A percentile compares a stretch with the other conserved stretches of the same genome.
Conservation (phyloP, 495 filamentous ascomycete species). For the Cairneyella variabilis region DNA sequence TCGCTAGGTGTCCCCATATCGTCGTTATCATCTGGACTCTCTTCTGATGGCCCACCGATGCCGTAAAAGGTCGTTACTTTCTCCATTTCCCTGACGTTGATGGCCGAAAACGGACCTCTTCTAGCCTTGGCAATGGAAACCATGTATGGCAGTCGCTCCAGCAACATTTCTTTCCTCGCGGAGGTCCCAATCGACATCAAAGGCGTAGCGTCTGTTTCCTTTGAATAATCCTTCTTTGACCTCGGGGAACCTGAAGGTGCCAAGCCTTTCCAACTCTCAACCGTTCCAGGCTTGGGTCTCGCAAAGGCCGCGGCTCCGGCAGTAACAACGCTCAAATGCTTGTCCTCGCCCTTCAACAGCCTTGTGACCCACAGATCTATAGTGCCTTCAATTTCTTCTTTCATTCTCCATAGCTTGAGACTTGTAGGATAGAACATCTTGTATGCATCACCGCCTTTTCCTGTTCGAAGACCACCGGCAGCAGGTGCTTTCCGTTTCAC, state of each 20-base stretch:
- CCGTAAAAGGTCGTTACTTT: slow-evolving; percentile 65
- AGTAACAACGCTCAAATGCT: slow-evolving; percentile 26
- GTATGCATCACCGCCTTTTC: slow-evolving; percentile 52
- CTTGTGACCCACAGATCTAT: slow-evolving; percentile 64
- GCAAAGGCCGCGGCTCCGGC: slow-evolving; percentile 41
- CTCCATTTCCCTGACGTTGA: slow-evolving; percentile 51
- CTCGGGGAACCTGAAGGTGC: slow-evolving; percentile 18
- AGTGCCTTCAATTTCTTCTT: slow-evolving; percentile 71
- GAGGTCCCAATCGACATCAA: slow-evolving; percentile 52
- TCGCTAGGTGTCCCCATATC: slow-evolving; percentile 35
- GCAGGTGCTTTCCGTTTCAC: slow-evolving; percentile 61
- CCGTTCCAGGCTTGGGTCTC: slow-evolving; percentile 27
- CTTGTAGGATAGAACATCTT: slow-evolving; percentile 87
- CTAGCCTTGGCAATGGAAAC: slow-evolving; percentile 52
- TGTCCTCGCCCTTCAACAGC: slow-evolving; percentile 45
- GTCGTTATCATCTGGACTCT: slow-evolving; percentile 43
- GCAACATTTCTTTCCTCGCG: slow-evolving; percentile 67
- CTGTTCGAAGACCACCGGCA: slow-evolving; percentile 29
- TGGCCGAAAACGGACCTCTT: slow-evolving; percentile 17
- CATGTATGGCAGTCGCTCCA: slow-evolving; percentile 85
- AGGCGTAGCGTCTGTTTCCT: slow-evolving; percentile 26
- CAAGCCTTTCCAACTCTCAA: slow-evolving; percentile 36
- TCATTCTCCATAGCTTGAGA: slow-evolving; percentile 69
- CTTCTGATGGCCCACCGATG: slow-evolving; percentile 39
- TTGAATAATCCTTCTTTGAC: slow-evolving; percentile 4